Evolutionary conservation across 1,284 basidiomycete genomes (phyloP), one percentile per base, ranked within the genome.

Genomic region (Cryptococcus depauperatus): DNA sequence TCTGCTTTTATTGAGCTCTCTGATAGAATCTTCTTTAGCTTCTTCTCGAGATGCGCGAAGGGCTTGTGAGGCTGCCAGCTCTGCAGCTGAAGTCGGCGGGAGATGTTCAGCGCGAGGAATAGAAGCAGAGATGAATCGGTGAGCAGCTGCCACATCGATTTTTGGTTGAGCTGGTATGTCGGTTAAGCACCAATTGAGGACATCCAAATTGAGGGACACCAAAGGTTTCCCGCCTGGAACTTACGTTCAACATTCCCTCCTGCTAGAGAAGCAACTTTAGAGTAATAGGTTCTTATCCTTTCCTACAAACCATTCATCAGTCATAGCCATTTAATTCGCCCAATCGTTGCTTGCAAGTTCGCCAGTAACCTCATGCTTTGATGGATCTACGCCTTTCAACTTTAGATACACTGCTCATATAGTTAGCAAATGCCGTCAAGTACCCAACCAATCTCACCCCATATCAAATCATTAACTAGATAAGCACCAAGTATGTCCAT

Each of bases 391-490:
- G 1, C 69, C 69, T 30, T 62, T 61, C 18, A 59, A 54, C 42
- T 62, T 61, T 38, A 71, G 55, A 40, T 69, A 71, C 23, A 69
- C 69, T 71, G 30, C 5, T 14, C 6, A 18, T 16, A 32, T 19
- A 30, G 16, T 30, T 9, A 14, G 13, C n/a, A 19, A 6, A 10
- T 22, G 9, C 11, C 10, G 9, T 11, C 16, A 16, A 32, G 5
- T 21, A 7, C n/a, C 1, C 18, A 18, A 10, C 6, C 37, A 6
- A 5, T 59, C 66, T 55, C 48, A 68, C 67, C 51, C 67, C 67
- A 69, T 34, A 68, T 56, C 22, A 69, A 48, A 50, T 69, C 63
- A 48, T 66, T 65, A 30, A 66, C 55, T 5, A 65, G 53, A 43
- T 61, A 69, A 5, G 59, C 55, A 7, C 61, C 41, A 43, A 68